phyloP scores from a whole-genome alignment of 1,139 yeast genomes.

The Geotrichum klebahnii region DNA sequence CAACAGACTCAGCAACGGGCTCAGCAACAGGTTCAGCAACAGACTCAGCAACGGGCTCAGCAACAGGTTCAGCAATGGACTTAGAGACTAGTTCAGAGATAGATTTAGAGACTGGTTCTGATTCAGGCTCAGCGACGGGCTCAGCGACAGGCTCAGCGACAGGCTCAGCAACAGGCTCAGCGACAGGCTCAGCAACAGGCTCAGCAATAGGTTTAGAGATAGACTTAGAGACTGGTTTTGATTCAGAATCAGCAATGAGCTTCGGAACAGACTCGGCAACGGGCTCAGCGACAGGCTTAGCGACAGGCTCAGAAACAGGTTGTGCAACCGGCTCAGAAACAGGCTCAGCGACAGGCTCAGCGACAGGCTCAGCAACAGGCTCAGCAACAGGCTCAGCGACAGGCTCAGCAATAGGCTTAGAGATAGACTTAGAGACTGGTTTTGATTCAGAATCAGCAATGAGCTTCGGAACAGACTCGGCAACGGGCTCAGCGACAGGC shows the following conservation, averaged over 20 bases:
- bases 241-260: background rate
- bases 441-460: background rate
- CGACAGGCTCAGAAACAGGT: background rate
- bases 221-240: background rate
- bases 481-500: conserved; percentile 1
- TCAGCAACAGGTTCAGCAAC: background rate
- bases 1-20: background rate
- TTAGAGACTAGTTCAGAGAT: background rate
- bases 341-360: background rate
- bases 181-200: conserved; percentile 2
- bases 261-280: background rate
- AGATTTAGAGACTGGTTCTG: background rate
- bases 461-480: background rate
- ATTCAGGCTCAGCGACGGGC: background rate
- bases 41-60: background rate
- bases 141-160: background rate
- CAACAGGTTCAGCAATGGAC: conserved; percentile 2
- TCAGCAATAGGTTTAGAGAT: conserved; percentile 1
- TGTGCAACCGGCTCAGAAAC: background rate
- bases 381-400: background rate
- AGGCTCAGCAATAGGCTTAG: background rate
- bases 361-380: conserved; percentile 1
- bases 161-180: background rate
- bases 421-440: background rate
- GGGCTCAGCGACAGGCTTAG: conserved; percentile 1